Base-by-base conservation (phyloP, 768 basidiomycete species). In the Crassisporium funariophilum region DNA sequence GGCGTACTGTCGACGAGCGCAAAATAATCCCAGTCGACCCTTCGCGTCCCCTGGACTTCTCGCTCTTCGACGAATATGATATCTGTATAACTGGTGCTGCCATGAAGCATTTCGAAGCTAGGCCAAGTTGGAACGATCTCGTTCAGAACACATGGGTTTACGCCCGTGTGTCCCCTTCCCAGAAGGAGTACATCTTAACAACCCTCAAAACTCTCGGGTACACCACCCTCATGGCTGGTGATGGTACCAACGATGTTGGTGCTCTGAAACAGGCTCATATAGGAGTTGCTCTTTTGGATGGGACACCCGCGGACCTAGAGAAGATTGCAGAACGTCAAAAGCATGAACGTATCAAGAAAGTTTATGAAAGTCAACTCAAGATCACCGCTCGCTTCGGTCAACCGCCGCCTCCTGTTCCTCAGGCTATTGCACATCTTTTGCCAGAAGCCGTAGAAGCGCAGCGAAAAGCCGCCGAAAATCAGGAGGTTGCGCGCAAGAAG, bases 181-280 rank as follows among this genome's bases (percentile, higher is more conserved):
- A 98, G 65, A 99, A 99, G 71, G 97, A 99, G 66, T 81, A 81
- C 65, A 98, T 99, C 68, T 78, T 99, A 37, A 91, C 93, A 0
- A 88, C 88, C 5, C 75, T 98, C 43, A 94, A 94, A 65, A 75
- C 76, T 2, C 82, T 97, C 19, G 95, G 95, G 17, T 99, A 92
- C 63, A 79, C 78, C 12, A 99, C 97, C 0, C 77, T 99, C 41
- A 98, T 98, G 97, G 97, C 95, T 4, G 97, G 97, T 41, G 97
- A 99, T 62, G 97, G 97, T 22, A 99, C 97, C 4, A 98, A 99
- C 62, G 97, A 98, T 53, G 97, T 99, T 40, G 97, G 97, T 17
- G 97, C 97, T 2, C 80, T 99, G 42, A 99, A 98, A 67, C 94
- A 97, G 64, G 97, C 97, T 1, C 93, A 99, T 65, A 88, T 99